A percentile compares a stretch with the other conserved stretches of the same genome.
Evolutionary conservation across 1,139 yeast species (phyloP).

Genomic region (Suhomyces terraborum): DNA sequence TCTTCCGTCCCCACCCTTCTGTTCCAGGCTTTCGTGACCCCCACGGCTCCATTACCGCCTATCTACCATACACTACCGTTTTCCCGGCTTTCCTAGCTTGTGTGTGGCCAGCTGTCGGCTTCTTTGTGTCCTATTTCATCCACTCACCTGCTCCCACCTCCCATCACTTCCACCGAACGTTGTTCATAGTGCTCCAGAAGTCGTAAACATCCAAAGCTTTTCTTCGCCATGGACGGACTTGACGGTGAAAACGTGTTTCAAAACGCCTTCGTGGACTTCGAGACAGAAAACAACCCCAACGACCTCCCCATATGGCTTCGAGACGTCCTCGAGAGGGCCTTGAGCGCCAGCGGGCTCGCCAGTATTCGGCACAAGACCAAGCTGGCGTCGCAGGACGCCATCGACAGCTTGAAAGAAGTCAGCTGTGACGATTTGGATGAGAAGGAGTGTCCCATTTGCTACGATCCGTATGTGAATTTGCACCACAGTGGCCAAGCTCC

Average conservation of each 20-base stretch:
- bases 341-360: conserved; percentile 31
- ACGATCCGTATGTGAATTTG: conserved; percentile 33
- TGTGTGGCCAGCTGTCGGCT: not conserved
- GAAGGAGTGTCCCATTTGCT: conserved; percentile 47
- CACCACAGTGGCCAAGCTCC: not conserved
- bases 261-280: conserved; percentile 31
- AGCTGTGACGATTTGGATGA: conserved; percentile 23
- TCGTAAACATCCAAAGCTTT: no score
- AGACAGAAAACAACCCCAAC: conserved; percentile 26
- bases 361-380: conserved; percentile 22
- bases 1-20: not conserved
- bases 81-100: not conserved
- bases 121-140: not conserved
- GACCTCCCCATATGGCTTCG: conserved; percentile 43
- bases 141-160: not conserved
- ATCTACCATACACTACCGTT: no score
- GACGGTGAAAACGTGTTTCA: conserved; percentile 19
- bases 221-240: conserved; percentile 9
- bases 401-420: conserved; percentile 35
- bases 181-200: no score
- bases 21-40: not conserved
- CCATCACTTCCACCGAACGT: no score
- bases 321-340: conserved; percentile 41
- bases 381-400: conserved; percentile 46
- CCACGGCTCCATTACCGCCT: no score